A percentile compares a stretch with the other conserved stretches of the same genome.
These are phyloP conservation scores for Cordyceps cateniannulata DNA, from an alignment of 2,329 filamentous ascomycete genomes.

Conservation along the genomic window DNA sequence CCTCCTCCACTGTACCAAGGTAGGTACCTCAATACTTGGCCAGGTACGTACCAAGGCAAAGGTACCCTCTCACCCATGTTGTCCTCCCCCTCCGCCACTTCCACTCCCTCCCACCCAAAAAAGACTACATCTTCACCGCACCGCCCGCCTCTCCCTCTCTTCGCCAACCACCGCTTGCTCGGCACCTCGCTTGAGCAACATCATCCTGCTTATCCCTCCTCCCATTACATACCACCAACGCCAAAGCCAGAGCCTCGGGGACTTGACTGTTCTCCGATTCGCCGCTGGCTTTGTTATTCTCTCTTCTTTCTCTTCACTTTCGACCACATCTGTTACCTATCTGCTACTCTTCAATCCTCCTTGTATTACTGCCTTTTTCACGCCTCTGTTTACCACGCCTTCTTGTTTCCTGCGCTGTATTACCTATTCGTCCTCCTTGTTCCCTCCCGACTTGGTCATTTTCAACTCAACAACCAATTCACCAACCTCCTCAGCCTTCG, in stretches of 20 bases:
- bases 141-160: slow-evolving; percentile 8
- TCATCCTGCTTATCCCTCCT: background rate
- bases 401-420: background rate
- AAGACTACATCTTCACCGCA: slow-evolving; percentile 13
- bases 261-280: slow-evolving; percentile 7
- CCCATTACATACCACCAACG: background rate
- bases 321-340: background rate
- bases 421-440: background rate
- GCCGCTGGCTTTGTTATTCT: slow-evolving; percentile 7
- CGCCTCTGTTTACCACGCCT: background rate
- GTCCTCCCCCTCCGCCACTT: background rate
- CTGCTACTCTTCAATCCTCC: background rate
- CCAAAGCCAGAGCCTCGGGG: slow-evolving; percentile 5
- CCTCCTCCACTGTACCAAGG: background rate
- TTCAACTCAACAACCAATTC: background rate
- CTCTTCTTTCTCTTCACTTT: background rate
- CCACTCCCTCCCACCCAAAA: background rate
- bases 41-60: no score
- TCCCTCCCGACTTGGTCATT: background rate
- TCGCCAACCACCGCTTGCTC: slow-evolving; percentile 11
- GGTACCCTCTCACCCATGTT: background rate
- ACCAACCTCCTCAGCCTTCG: background rate
- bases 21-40: background rate
- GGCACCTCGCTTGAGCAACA: slow-evolving; percentile 11
- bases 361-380: slow-evolving; percentile 8